A percentile compares a stretch with the other conserved stretches of the same genome.
phyloP scores from a whole-genome alignment of 176 grass and related monocot genomes.

The Oryza nivara region DNA sequence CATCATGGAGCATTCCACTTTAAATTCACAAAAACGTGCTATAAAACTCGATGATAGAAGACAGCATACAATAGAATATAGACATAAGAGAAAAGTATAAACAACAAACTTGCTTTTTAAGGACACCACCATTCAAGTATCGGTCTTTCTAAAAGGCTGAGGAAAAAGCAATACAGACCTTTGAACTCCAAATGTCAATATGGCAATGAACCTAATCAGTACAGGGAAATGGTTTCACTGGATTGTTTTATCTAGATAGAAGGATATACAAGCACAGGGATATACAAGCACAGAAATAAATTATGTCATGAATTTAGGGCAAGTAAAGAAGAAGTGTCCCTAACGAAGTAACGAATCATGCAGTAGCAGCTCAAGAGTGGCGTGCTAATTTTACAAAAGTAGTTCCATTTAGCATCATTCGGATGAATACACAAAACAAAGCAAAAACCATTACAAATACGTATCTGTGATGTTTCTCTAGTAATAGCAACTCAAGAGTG shows the following conservation, averaged over 20 bases:
- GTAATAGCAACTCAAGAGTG: constrained; percentile 6
- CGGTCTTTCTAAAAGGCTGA: background rate
- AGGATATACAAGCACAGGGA: background rate
- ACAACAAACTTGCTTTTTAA: background rate
- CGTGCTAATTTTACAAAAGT: background rate
- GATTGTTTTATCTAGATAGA: constrained; percentile 9
- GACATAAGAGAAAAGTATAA: background rate
- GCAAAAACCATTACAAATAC: background rate
- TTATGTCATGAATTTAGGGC: background rate
- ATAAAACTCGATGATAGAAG: background rate
- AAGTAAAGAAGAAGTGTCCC: background rate
- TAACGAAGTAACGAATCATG: background rate
- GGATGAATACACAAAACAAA: background rate
- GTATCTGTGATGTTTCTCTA: background rate
- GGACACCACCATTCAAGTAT: background rate
- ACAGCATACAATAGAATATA: background rate
- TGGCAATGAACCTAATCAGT: constrained; percentile 26
- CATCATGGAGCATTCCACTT: background rate
- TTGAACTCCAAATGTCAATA: constrained; percentile 29
- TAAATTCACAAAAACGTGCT: background rate
- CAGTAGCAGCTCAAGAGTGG: constrained; percentile 5
- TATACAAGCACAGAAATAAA: constrained; percentile 10
- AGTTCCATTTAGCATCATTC: background rate
- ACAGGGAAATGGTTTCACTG: constrained; percentile 37
- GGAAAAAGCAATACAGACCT: constrained; percentile 16